phyloP scores from a whole-genome alignment of 1,139 yeast genomes.

The Suhomyces bokatorum region DNA sequence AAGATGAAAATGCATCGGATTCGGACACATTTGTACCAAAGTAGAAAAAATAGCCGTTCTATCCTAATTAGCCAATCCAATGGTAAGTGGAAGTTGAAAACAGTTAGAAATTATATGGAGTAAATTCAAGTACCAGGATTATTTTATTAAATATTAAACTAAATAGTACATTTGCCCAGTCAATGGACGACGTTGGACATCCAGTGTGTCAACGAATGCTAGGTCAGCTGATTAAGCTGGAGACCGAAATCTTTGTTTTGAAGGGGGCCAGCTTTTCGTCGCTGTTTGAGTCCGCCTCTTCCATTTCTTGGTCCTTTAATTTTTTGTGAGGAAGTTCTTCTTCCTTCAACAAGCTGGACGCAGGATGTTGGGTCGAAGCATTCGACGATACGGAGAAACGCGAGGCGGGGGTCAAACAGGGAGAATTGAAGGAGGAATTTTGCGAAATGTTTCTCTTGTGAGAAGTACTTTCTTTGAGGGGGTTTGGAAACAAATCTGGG shows the following conservation, averaged over 20 bases:
- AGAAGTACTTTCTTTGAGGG: constrained; percentile 18
- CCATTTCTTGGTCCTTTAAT: constrained; percentile 9
- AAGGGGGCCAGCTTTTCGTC: constrained; percentile 2
- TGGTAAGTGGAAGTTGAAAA: not conserved
- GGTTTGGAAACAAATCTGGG: constrained; percentile 45
- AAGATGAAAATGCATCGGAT: too few species aligned
- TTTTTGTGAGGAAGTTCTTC: constrained; percentile 12
- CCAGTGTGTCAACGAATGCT: constrained; percentile 13
- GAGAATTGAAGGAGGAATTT: constrained; percentile 36
- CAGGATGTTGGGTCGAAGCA: constrained; percentile 18
- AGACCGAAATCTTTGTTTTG: constrained; percentile 27
- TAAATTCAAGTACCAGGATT: not conserved
- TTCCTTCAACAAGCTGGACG: constrained; percentile 7
- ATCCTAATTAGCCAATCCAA: too few species aligned
- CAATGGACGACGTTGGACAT: constrained; percentile 14
- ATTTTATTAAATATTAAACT: constrained; percentile 1
- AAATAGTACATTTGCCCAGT: constrained; percentile 11
- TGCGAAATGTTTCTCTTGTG: constrained; percentile 35
- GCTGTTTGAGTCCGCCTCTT: constrained; percentile 2
- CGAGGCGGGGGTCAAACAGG: constrained; percentile 29
- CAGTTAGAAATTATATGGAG: not conserved
- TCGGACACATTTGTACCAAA: too few species aligned
- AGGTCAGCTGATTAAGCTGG: constrained; percentile 27
- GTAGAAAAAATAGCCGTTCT: too few species aligned
- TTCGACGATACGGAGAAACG: constrained; percentile 32